phyloP scores from a whole-genome alignment of 2,329 filamentous ascomycete species.

The Scolecobasidium constrictum region DNA sequence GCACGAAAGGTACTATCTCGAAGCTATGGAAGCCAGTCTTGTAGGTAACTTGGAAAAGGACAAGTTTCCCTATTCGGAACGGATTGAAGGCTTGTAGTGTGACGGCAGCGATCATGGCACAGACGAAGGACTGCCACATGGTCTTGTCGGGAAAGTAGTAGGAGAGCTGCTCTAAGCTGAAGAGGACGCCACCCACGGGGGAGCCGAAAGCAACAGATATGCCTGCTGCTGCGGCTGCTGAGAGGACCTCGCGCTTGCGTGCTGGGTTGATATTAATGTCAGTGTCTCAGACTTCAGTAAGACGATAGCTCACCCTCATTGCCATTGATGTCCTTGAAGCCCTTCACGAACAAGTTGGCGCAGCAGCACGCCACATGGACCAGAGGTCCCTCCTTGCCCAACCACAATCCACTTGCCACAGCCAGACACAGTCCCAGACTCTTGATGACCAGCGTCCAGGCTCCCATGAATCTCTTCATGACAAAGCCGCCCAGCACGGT shows the following conservation, averaged over 20 bases:
- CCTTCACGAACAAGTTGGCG: slow-evolving; percentile 85
- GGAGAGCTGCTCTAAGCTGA: slow-evolving; percentile 91
- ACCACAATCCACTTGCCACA: slow-evolving; percentile 89
- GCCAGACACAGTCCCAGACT: slow-evolving; percentile 81
- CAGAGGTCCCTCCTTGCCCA: slow-evolving; percentile 89
- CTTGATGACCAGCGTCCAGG: slow-evolving; percentile 83
- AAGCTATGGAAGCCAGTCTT: slow-evolving; percentile 88
- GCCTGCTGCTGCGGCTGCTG: slow-evolving; percentile 81
- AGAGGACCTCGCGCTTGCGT: slow-evolving; percentile 84
- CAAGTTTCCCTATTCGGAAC: slow-evolving; percentile 88
- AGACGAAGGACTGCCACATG: slow-evolving; percentile 99
- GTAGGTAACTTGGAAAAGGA: slow-evolving; percentile 92
- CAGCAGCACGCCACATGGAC: slow-evolving; percentile 97
- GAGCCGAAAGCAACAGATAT: slow-evolving; percentile 93
- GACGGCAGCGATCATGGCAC: slow-evolving; percentile 96
- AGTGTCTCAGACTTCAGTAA: background rate
- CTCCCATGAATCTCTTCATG: slow-evolving; percentile 74
- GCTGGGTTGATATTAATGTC: slow-evolving; percentile 42
- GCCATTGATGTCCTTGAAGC: slow-evolving; percentile 66
- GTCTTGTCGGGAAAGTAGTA: slow-evolving; percentile 99
- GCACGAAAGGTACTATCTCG: slow-evolving; percentile 76
- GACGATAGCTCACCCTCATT: slow-evolving; percentile 76
- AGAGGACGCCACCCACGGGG: slow-evolving; percentile 86
- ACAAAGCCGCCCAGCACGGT: slow-evolving; percentile 90
- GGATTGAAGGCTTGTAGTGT: slow-evolving; percentile 88